Conservation (phyloP, 2,329 filamentous ascomycete genomes). For the Phialophora macrospora region DNA sequence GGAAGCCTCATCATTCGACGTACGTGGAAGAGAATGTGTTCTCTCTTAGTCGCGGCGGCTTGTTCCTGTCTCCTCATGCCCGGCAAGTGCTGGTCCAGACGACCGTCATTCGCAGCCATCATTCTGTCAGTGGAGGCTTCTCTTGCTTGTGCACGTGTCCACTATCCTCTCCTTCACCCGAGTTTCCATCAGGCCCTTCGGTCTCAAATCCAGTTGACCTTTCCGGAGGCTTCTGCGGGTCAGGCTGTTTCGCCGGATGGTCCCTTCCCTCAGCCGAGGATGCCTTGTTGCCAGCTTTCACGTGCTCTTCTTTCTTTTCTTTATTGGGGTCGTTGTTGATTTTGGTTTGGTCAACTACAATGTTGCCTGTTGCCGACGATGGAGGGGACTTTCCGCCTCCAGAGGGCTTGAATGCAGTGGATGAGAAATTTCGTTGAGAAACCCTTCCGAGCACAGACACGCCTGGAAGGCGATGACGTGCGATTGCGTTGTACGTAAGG, state of each 20-base stretch:
- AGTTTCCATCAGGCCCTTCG: background rate
- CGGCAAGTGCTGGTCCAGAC: background rate
- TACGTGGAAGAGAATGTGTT: background rate
- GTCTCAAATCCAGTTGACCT: slow-evolving; percentile 1
- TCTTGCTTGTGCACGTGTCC: background rate
- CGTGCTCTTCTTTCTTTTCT: background rate
- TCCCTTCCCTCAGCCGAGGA: background rate
- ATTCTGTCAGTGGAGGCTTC: background rate
- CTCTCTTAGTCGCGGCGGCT: background rate
- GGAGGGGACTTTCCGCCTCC: background rate
- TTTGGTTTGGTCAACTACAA: background rate
- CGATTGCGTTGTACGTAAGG: background rate
- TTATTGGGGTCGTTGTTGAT: background rate
- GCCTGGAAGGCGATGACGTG: background rate
- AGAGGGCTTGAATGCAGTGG: background rate
- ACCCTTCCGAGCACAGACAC: background rate
- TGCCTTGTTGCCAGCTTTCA: background rate
- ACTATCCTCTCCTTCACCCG: background rate
- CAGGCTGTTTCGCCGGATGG: background rate
- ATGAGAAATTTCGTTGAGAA: background rate
- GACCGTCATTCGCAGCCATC: background rate
- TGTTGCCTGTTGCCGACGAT: background rate
- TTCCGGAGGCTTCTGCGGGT: background rate
- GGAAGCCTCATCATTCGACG: background rate
- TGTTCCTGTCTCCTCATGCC: background rate